These are phyloP conservation scores for Pelargonium exstipulatum DNA, from an alignment of 441 rosid genomes.

Conservation along the genomic window DNA sequence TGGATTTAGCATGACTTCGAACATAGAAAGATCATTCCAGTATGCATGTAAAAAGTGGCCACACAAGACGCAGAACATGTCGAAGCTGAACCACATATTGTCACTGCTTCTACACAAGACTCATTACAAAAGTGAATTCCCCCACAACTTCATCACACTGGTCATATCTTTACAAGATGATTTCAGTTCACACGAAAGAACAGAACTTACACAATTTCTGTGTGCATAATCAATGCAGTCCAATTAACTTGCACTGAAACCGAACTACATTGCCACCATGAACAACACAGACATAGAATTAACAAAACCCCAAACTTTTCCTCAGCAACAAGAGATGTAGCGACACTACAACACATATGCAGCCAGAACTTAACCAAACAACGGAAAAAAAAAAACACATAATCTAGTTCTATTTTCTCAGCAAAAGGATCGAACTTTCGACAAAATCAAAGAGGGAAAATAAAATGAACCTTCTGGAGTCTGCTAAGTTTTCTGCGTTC, in stretches of 20 bases:
- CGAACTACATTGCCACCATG: background rate
- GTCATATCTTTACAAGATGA: background rate
- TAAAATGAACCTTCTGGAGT: constrained; percentile 24
- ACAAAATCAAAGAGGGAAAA: background rate
- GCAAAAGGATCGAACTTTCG: constrained; percentile 4
- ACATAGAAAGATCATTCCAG: background rate
- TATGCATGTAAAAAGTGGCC: background rate
- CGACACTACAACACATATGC: background rate
- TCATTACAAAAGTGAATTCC: background rate
- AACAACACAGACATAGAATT: background rate
- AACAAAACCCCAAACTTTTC: background rate
- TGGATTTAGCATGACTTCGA: background rate
- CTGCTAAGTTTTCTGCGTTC: constrained; percentile 34
- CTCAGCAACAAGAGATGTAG: background rate
- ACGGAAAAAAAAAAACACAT: background rate
- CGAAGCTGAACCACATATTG: background rate
- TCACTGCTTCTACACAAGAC: background rate
- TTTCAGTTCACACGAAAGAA: background rate
- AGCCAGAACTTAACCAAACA: too few species aligned
- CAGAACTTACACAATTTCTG: background rate
- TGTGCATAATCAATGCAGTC: background rate
- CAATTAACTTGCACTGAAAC: background rate
- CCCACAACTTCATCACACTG: background rate
- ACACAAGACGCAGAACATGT: background rate
- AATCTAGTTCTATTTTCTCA: background rate